These are phyloP conservation scores for Stagonosporopsis chrysanthemi DNA, from an alignment of 2,329 filamentous ascomycete species.

Conservation along the genomic window DNA sequence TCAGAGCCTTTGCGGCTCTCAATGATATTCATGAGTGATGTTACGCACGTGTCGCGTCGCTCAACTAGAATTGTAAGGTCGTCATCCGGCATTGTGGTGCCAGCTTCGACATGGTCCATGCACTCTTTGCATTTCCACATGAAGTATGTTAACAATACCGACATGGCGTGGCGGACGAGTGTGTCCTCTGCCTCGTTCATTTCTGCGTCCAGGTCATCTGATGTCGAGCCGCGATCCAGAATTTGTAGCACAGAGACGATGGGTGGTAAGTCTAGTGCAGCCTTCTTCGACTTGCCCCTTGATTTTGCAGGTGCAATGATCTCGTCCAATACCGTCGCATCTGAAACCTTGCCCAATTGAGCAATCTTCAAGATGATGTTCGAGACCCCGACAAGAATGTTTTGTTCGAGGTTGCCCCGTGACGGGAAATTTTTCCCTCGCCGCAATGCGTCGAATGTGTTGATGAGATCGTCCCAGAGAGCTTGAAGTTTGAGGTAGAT, in stretches of 20 bases:
- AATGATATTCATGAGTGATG: conserved; percentile 59
- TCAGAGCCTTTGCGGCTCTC: conserved; percentile 69
- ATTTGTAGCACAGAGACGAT: conserved; percentile 77
- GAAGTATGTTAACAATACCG: conserved; percentile 84
- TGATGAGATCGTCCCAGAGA: conserved; percentile 85
- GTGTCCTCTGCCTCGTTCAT: conserved; percentile 81
- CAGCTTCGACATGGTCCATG: conserved; percentile 47
- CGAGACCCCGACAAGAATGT: conserved; percentile 72
- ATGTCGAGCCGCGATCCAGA: conserved; percentile 74
- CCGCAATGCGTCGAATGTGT: conserved; percentile 73
- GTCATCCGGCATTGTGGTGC: conserved; percentile 59
- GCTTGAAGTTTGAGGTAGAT: conserved; percentile 80
- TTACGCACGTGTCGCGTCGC: conserved; percentile 61
- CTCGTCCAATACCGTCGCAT: conserved; percentile 77
- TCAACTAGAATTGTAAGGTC: conserved; percentile 65
- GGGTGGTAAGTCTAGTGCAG: conserved; percentile 52
- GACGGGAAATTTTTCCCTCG: conserved; percentile 74
- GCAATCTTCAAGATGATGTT: conserved; percentile 80
- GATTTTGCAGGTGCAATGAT: conserved; percentile 53
- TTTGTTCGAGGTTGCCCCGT: conserved; percentile 72
- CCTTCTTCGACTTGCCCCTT: conserved; percentile 34
- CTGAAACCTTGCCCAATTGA: conserved; percentile 79
- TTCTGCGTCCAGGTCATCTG: conserved; percentile 70
- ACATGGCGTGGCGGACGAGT: conserved; percentile 77
- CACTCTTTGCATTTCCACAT: conserved; percentile 83